Percentiles rank a stretch among this genome's conserved stretches.
Conservation (phyloP, 768 basidiomycete species). For the Agrocybe chaxingu region DNA sequence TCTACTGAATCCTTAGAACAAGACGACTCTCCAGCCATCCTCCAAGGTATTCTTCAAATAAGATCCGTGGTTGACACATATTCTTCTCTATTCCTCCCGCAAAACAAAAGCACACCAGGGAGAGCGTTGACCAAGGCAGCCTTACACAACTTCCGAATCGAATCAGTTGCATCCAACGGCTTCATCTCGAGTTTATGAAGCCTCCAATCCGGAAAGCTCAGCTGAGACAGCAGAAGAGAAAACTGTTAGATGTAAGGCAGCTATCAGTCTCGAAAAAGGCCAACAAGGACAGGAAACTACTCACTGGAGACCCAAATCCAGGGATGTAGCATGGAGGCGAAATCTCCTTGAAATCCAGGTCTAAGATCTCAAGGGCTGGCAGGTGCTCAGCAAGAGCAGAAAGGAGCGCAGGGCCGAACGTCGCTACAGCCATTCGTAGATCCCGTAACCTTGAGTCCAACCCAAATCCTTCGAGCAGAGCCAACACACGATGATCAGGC, state of each 20-base stretch:
- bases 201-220: conserved; percentile 6
- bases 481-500: background rate
- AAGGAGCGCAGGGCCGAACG: conserved; percentile 4
- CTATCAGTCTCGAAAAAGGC: background rate
- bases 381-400: conserved; percentile 2
- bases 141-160: conserved; percentile 1
- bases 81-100: conserved; percentile 2
- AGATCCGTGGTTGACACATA: conserved; percentile 2
- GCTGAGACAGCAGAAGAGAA: background rate
- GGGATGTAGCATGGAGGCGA: background rate
- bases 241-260: conserved; percentile 1
- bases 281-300: background rate
- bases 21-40: no score
- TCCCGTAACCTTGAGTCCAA: background rate
- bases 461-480: conserved; percentile 3
- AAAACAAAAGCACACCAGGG: conserved; percentile 8
- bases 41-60: no score
- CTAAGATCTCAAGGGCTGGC: conserved; percentile 8
- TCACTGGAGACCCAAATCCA: background rate
- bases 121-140: conserved; percentile 6
- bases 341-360: conserved; percentile 3
- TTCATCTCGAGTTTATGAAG: conserved; percentile 4
- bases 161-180: background rate
- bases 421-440: conserved; percentile 1
- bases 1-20: no score